Evolutionary conservation across 495 filamentous ascomycete species (phyloP), one percentile per base, ranked within the genome.

Genomic region (Hypoxylon lienhwacheense): DNA sequence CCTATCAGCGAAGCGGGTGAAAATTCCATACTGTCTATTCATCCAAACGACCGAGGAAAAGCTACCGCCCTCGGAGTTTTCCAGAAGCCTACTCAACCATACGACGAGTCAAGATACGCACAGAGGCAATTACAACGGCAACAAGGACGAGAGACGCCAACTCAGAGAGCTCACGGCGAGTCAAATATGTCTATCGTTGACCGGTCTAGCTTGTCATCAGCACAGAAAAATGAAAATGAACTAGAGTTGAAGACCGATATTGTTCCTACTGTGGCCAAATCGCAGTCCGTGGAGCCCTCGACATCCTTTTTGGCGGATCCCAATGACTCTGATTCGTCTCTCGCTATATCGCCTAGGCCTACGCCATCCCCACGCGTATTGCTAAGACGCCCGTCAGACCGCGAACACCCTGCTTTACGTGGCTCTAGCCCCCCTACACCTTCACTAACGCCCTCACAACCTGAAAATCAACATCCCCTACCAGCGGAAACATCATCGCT

Each of bases 11-110:
- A 91, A 47, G 73, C 76, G 14, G 85, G 83, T 1, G 85, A 91
- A 10, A 72, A 74, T 7, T 58, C 73, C 0, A 67, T 81, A 0
- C 69, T 85, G 10, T 72, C 87, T 10, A 76, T 92, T 7, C 83
- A 88, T 51, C 86, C 89, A 0, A 85, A 85, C 53, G 90, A 96
- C 56, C 73, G 81, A 31, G 90, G 89, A 14, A 95, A 95, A 68
- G 89, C 91, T 8, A 95, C 91, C 0, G 89, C 89, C 3, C 77
- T 90, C 69, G 89, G 89, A 11, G 77, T 89, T 1, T 95, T 95
- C 72, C 85, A 91, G 46, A 90, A 90, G 56, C 88, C 91, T 1
- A 72, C 68, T 15, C 80, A 85, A 31, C 75, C 80, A 6, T 96
- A 91, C 45, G 87, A 93, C 59, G 91, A 96, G 60, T 82, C 86